Base-by-base conservation (phyloP, 23 red algal genomes). In the Agarophyton chilense region DNA sequence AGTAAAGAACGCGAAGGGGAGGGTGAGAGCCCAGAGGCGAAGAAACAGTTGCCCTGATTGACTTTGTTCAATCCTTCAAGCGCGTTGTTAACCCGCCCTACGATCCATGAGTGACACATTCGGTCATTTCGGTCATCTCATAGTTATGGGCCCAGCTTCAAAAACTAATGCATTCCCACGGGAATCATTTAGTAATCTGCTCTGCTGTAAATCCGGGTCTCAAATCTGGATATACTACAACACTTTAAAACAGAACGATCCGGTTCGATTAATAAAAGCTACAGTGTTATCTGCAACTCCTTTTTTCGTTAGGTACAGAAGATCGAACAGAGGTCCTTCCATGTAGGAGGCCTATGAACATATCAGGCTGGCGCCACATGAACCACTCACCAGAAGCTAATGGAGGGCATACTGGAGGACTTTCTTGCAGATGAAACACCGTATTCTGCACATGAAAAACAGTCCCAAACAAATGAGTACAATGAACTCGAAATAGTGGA, bases 161-260 rank as follows among this genome's bases (percentile, higher is more conserved):
- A 3, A 76, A 76, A 50, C 64, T 87, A 9, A 74, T 87, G 40
- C 0, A 65, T 12, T 87, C 43, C 22, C 36, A 52, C 12, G 64
- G 12, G 0, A 72, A 53, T 28, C 51, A 87, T 44, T 10, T 87
- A 9, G 31, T 74, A 72, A 42, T 29, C 26, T 39, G 18, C 34
- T 35, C 11, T 33, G 13, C 83, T 6, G 19, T 87, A 87, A 74
- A 35, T 14, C 57, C 12, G 61, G 60, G 8, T 62, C 56, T 2
- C 13, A 51, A 6, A 52, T 86, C 71, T 72, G 61, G 81, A 34
- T 86, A 18, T 72, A 70, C 42, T 72, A 86, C 47, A 86, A 70
- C 39, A 86, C 81, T 14, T 86, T 60, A 7, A 86, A 71, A 72
- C 81, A 86, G 61, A 86, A 86, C 28, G 83, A 87, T 33, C 64